A percentile compares a stretch with the other conserved stretches of the same genome.
These are phyloP conservation scores for Hebeloma cylindrosporum DNA, from an alignment of 768 basidiomycete genomes.

Conservation along the genomic window DNA sequence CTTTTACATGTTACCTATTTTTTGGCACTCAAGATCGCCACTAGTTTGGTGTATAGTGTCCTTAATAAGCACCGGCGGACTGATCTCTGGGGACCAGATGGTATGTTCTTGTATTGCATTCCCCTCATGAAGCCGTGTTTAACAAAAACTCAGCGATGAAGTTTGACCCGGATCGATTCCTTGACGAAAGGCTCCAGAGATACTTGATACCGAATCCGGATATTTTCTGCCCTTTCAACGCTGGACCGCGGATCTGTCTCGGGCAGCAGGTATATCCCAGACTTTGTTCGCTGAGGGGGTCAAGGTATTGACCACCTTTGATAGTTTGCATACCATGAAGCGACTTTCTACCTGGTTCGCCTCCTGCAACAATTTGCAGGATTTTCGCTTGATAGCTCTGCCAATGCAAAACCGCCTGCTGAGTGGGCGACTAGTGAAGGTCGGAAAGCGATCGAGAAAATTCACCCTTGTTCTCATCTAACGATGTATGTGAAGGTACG, in stretches of 20 bases:
- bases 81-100: conserved; percentile 56
- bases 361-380: conserved; percentile 50
- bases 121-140: no score
- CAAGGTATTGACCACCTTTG: no score
- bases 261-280: conserved; percentile 39
- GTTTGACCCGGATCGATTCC: conserved; percentile 67
- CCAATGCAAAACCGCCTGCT: conserved; percentile 38
- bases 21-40: not conserved
- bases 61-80: conserved; percentile 49
- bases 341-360: conserved; percentile 54
- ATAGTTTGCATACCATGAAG: conserved; percentile 56
- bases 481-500: conserved; percentile 41
- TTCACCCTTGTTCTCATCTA: conserved; percentile 37
- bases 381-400: conserved; percentile 44
- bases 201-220: conserved; percentile 60
- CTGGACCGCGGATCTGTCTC: conserved; percentile 65
- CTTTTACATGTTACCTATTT: conserved; percentile 14
- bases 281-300: no score
- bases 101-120: conserved; percentile 27
- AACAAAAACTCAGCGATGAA: conserved; percentile 35
- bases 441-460: conserved; percentile 41
- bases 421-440: conserved; percentile 36
- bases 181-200: conserved; percentile 55
- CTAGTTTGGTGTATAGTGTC: conserved; percentile 35
- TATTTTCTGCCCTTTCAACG: conserved; percentile 72